These are phyloP conservation scores for Mortierella polycephala DNA, from an alignment of 371 early-diverging fungal genomes.

Conservation along the genomic window DNA sequence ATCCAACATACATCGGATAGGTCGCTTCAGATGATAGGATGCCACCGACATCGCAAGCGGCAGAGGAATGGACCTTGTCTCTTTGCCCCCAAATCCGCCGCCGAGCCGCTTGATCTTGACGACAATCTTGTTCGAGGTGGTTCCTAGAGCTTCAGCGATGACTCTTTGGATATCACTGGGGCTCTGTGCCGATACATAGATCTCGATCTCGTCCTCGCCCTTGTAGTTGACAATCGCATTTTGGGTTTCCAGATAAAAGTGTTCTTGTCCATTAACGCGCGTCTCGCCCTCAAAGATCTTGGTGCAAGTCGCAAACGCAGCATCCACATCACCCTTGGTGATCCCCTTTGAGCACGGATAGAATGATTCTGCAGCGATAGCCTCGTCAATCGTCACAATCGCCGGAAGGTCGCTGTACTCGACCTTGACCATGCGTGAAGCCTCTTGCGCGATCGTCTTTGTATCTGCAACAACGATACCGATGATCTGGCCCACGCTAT, in stretches of 20 bases:
- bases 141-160: neutral
- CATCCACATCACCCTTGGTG: neutral
- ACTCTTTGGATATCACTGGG: neutral
- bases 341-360: neutral
- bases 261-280: constrained; percentile 1
- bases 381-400: neutral
- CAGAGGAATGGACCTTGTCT: neutral
- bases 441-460: constrained; percentile 1
- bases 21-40: neutral
- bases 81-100: neutral
- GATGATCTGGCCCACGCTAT: neutral
- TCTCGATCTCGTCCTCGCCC: constrained; percentile 1
- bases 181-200: neutral
- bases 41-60: neutral
- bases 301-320: neutral
- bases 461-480: neutral
- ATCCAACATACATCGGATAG: neutral
- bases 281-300: neutral
- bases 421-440: neutral
- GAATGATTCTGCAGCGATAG: neutral
- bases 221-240: neutral
- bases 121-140: neutral
- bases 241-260: constrained; percentile 1
- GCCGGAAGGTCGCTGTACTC: neutral
- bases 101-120: neutral